These are phyloP conservation scores for Acmispon strigosus DNA, from an alignment of 306 rosid species.

Conservation along the genomic window DNA sequence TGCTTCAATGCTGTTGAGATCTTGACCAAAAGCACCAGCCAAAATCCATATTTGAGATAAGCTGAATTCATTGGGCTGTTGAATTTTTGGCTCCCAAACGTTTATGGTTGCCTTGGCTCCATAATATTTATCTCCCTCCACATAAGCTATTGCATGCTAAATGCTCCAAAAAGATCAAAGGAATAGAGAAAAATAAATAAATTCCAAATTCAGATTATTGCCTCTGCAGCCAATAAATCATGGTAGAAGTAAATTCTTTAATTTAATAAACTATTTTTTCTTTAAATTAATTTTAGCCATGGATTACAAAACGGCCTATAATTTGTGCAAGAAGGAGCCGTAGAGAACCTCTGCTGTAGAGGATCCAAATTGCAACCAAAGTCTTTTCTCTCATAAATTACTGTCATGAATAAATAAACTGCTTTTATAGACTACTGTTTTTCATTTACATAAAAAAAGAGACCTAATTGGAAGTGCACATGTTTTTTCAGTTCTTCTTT, in stretches of 20 bases:
- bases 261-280: too few relatives aligned
- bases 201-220: too few relatives aligned
- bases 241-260: too few relatives aligned
- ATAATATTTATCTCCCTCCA: slow-evolving; percentile 41
- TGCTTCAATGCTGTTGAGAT: slow-evolving; percentile 55
- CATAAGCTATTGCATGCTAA: slow-evolving; percentile 55
- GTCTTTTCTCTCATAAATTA: neutral
- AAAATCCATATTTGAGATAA: slow-evolving; percentile 51
- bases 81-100: slow-evolving; percentile 55
- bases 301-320: too few relatives aligned
- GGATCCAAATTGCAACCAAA: neutral
- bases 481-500: neutral
- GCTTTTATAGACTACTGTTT: neutral
- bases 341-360: too few relatives aligned
- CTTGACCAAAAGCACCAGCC: slow-evolving; percentile 46
- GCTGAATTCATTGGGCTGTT: slow-evolving; percentile 51
- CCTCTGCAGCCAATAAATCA: too few relatives aligned
- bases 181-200: neutral
- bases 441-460: neutral
- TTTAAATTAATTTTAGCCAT: too few relatives aligned
- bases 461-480: neutral
- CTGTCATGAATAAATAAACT: neutral
- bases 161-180: slow-evolving; percentile 25
- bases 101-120: slow-evolving; percentile 59
- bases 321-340: too few relatives aligned